These are phyloP conservation scores for Coelastrella sp. DNA, from an alignment of 139 green algal species.

Conservation along the genomic window DNA sequence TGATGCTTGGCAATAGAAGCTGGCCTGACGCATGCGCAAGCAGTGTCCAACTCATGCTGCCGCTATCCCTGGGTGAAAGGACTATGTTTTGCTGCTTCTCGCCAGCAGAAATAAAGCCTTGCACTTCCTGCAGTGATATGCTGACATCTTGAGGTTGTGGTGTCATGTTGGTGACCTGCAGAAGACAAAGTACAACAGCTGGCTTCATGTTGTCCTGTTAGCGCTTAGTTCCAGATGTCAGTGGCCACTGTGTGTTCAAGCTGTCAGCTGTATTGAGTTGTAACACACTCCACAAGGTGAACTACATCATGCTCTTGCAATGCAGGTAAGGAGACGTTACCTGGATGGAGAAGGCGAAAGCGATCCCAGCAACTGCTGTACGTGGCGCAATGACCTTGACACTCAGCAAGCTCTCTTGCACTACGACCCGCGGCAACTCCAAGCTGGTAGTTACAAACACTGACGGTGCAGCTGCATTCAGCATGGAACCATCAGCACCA, in stretches of 20 bases:
- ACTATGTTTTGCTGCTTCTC: conserved; percentile 41
- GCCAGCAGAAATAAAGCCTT: conserved; percentile 55
- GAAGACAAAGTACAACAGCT: neutral
- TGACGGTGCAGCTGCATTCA: conserved; percentile 1
- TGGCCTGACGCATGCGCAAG: conserved; percentile 54
- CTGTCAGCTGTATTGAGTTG: neutral
- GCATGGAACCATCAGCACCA: neutral
- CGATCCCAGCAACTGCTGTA: conserved; percentile 56
- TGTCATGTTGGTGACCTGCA: conserved; percentile 60
- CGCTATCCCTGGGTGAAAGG: conserved; percentile 31
- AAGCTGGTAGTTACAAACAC: conserved; percentile 49
- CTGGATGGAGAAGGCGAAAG: conserved; percentile 65
- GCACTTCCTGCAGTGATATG: conserved; percentile 56
- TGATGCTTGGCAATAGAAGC: conserved; percentile 53
- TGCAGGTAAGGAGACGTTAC: conserved; percentile 15
- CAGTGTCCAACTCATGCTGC: conserved; percentile 59
- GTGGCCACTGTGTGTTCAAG: neutral
- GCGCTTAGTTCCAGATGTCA: neutral
- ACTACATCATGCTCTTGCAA: neutral
- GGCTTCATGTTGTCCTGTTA: neutral
- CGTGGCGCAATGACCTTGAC: conserved; percentile 51
- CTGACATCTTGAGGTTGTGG: conserved; percentile 47
- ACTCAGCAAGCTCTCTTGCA: conserved; percentile 59
- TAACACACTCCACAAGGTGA: neutral
- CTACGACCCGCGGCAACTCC: conserved; percentile 56